A percentile compares a stretch with the other conserved stretches of the same genome.
These are phyloP conservation scores for Alternaria sp. DNA, from an alignment of 2,329 filamentous ascomycete species.

Conservation along the genomic window DNA sequence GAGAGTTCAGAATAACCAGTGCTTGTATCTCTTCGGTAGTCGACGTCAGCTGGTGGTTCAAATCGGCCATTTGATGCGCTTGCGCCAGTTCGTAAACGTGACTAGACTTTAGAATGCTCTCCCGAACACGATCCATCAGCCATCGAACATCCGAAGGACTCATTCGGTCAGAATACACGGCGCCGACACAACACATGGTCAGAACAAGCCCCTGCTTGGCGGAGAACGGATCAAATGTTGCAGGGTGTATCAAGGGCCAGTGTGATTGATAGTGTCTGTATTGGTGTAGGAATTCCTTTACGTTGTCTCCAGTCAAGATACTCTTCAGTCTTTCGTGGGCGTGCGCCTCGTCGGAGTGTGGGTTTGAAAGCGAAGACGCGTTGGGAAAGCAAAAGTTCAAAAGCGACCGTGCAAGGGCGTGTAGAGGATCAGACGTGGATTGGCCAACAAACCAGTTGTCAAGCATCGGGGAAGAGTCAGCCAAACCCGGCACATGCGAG, in stretches of 20 bases:
- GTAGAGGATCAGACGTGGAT: conserved; percentile 53
- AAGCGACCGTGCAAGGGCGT: conserved; percentile 56
- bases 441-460: conserved; percentile 55
- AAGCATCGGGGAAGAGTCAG: conserved; percentile 49
- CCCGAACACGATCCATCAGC: conserved; percentile 70
- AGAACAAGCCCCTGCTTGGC: conserved; percentile 73
- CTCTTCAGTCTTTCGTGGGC: conserved; percentile 61
- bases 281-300: conserved; percentile 74
- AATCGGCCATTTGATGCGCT: conserved; percentile 51
- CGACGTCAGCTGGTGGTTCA: conserved; percentile 49
- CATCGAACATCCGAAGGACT: conserved; percentile 69
- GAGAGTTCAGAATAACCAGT: conserved; percentile 67
- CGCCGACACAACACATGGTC: conserved; percentile 75
- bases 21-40: conserved; percentile 73
- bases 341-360: conserved; percentile 53
- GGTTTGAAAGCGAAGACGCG: conserved; percentile 30
- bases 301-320: conserved; percentile 72
- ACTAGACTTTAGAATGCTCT: conserved; percentile 66
- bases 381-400: conserved; percentile 64
- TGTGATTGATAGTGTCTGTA: conserved; percentile 78
- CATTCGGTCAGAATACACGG: conserved; percentile 74
- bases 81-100: conserved; percentile 57
- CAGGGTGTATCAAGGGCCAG: conserved; percentile 75
- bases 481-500: conserved; percentile 55
- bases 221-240: conserved; percentile 72